Evolutionary conservation across 2,329 filamentous ascomycete genomes (phyloP).

Genomic region (Corinectria fuckeliana): DNA sequence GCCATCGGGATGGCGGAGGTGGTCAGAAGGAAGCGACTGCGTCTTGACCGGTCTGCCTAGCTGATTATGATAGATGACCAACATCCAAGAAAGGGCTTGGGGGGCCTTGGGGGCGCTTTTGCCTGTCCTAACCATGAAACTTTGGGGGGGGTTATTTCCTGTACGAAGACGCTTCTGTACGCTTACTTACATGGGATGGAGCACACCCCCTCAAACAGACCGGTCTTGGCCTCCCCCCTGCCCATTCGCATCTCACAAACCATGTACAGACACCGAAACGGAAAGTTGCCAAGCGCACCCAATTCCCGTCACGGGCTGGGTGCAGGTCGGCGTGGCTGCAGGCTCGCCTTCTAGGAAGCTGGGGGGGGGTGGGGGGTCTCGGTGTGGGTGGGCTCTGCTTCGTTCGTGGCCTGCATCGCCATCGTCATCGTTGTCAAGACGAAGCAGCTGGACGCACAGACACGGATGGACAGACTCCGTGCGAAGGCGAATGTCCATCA

Average conservation of each 20-base stretch:
- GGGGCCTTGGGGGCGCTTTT: no score
- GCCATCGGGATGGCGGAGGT: background rate
- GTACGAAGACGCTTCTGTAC: background rate
- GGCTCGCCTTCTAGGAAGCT: slow-evolving; percentile 7
- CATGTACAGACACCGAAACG: slow-evolving; percentile 13
- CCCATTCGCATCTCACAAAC: slow-evolving; percentile 8
- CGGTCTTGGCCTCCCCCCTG: background rate
- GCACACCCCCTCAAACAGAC: no score
- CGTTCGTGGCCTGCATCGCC: background rate
- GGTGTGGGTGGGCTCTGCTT: background rate
- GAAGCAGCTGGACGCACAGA: no score
- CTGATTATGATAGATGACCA: slow-evolving; percentile 43
- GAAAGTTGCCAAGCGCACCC: background rate
- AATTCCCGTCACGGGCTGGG: slow-evolving; percentile 1
- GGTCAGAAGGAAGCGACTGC: background rate
- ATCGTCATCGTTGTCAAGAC: background rate
- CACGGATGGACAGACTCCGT: no score
- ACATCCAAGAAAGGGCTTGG: background rate
- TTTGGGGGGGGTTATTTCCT: no score
- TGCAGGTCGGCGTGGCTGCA: slow-evolving; percentile 9
- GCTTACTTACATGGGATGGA: background rate
- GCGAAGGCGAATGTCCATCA: no score
- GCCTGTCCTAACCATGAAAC: no score
- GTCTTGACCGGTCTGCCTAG: slow-evolving; percentile 34
- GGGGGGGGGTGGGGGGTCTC: background rate